Conservation (phyloP, 768 basidiomycete species). For the Leccinum longicurvipes region DNA sequence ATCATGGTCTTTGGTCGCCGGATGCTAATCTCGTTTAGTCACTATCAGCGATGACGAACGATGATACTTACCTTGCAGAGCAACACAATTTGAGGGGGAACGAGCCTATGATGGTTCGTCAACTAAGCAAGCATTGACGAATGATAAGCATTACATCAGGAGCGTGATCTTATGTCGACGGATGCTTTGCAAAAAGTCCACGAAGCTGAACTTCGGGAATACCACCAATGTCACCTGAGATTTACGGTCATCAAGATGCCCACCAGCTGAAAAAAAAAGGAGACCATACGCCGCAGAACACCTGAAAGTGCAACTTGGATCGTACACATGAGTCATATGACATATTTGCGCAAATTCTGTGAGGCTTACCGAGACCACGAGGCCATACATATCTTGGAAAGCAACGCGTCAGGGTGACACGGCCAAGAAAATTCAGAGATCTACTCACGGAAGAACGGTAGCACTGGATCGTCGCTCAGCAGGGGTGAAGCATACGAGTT, state of each 20-base stretch:
- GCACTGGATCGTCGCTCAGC: conserved; percentile 34
- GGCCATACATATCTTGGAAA: conserved; percentile 54
- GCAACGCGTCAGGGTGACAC: conserved; percentile 9
- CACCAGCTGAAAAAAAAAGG: background rate
- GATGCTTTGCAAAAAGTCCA: conserved; percentile 60
- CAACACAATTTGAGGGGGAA: conserved; percentile 63
- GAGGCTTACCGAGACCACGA: conserved; percentile 49
- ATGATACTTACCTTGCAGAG: conserved; percentile 56
- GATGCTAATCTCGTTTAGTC: conserved; percentile 39
- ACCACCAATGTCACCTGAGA: conserved; percentile 53
- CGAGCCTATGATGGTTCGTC: conserved; percentile 39
- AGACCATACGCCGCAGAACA: conserved; percentile 49
- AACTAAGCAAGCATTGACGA: conserved; percentile 13
- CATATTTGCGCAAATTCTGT: background rate
- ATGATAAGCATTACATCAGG: conserved; percentile 40
- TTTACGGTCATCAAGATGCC: conserved; percentile 3
- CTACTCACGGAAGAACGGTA: conserved; percentile 60
- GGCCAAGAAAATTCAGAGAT: background rate
- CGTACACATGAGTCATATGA: conserved; percentile 4
- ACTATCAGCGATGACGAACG: background rate
- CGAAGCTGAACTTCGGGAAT: conserved; percentile 60
- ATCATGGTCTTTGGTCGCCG: conserved; percentile 46
- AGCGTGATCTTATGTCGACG: conserved; percentile 56
- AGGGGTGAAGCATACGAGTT: background rate
- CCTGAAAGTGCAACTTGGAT: conserved; percentile 46